phyloP scores from a whole-genome alignment of 345 rosid species.

The Angophora floribunda region DNA sequence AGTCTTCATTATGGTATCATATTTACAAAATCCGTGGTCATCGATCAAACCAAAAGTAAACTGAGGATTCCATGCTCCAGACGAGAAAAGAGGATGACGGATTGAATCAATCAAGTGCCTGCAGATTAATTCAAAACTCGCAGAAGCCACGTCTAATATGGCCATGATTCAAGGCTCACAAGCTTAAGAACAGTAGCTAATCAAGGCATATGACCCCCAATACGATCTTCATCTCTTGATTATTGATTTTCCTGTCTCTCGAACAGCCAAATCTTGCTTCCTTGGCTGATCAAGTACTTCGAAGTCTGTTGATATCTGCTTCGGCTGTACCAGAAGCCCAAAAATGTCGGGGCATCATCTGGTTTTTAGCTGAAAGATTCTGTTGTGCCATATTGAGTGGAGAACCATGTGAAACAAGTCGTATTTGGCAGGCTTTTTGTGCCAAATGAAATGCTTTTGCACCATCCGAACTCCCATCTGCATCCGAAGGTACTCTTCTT shows the following conservation, averaged over 20 bases:
- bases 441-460: constrained; percentile 91
- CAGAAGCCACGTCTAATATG: neutral
- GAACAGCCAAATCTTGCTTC: neutral
- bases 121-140: neutral
- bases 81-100: neutral
- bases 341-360: constrained; percentile 8
- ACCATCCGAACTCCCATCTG: constrained; percentile 55
- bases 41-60: neutral
- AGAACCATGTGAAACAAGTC: constrained; percentile 79
- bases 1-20: neutral
- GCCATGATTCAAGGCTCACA: neutral
- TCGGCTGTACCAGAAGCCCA: neutral
- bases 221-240: neutral
- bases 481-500: constrained; percentile 54
- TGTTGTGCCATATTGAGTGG: constrained; percentile 72
- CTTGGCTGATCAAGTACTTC: neutral
- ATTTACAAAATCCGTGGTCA: neutral
- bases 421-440: constrained; percentile 55
- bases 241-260: neutral
- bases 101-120: neutral
- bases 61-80: neutral
- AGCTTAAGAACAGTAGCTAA: neutral
- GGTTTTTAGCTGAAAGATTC: constrained; percentile 39
- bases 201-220: neutral
- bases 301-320: neutral